These are phyloP conservation scores for Malus asiatica DNA, from an alignment of 306 rosid genomes.

Conservation along the genomic window DNA sequence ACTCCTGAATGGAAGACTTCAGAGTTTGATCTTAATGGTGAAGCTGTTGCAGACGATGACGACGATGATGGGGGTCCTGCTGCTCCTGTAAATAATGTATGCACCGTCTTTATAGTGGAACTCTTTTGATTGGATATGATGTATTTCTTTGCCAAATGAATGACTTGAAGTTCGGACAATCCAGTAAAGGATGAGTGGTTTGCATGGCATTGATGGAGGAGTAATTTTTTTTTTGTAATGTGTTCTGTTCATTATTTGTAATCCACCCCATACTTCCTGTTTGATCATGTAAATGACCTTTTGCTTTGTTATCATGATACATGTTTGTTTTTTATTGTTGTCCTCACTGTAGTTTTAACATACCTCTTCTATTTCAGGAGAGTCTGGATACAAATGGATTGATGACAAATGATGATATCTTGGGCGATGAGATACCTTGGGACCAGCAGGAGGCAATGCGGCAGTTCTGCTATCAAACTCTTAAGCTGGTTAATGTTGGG, in stretches of 20 bases:
- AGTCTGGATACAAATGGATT: conserved; percentile 39
- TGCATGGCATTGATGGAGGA: neutral
- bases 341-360: conserved; percentile 12
- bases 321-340: neutral
- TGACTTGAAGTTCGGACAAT: conserved; percentile 1
- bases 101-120: conserved; percentile 26
- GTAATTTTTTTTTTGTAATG: neutral
- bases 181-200: neutral
- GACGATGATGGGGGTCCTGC: conserved; percentile 76
- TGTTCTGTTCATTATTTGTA: neutral
- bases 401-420: conserved; percentile 92
- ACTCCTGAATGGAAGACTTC: conserved; percentile 99
- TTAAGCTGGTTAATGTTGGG: conserved; percentile 59
- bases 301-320: neutral
- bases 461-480: conserved; percentile 87
- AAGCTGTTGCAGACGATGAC: conserved; percentile 77
- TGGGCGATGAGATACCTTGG: conserved; percentile 94
- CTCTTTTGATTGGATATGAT: conserved; percentile 9
- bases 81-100: conserved; percentile 65
- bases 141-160: conserved; percentile 11
- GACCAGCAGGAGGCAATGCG: conserved; percentile 88
- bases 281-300: neutral
- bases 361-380: conserved; percentile 41
- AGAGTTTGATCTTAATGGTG: conserved; percentile 96
- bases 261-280: neutral